Evolutionary conservation across 805 yeast genomes (phyloP).

Genomic region (Wickerhamiella galacta): DNA sequence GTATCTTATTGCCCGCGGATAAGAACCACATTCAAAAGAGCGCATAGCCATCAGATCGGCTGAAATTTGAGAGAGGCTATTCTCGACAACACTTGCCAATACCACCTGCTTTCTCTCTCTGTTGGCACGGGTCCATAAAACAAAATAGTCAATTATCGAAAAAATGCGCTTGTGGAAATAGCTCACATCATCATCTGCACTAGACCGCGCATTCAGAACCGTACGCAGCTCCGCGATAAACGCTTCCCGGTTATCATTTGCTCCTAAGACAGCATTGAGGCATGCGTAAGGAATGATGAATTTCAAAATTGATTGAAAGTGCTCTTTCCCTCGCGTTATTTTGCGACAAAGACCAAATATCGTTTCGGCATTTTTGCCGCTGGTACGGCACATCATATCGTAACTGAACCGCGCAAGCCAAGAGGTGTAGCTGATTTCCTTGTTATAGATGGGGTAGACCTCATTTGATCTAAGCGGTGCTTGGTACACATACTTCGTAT

Average conservation of each 20-base stretch:
- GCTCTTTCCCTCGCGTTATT: constrained; percentile 51
- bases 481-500: constrained; percentile 53
- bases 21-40: constrained; percentile 69
- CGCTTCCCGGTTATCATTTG: constrained; percentile 26
- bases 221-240: constrained; percentile 42
- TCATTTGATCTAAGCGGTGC: constrained; percentile 29
- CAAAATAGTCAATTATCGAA: constrained; percentile 64
- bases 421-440: constrained; percentile 25
- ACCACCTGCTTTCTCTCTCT: constrained; percentile 9
- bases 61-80: constrained; percentile 27
- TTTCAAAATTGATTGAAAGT: constrained; percentile 34
- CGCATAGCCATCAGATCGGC: constrained; percentile 55
- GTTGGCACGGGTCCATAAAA: constrained; percentile 41
- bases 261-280: constrained; percentile 41
- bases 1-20: constrained; percentile 73
- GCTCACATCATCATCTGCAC: constrained; percentile 34
- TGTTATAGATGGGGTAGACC: constrained; percentile 51
- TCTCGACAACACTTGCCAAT: constrained; percentile 7
- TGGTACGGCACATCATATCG: constrained; percentile 36
- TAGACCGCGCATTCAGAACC: constrained; percentile 35
- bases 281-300: constrained; percentile 65
- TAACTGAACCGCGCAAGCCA: constrained; percentile 65
- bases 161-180: constrained; percentile 65
- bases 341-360: constrained; percentile 49
- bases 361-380: constrained; percentile 23